Base-by-base conservation (phyloP, 108 stramenopile species). In the Heterococcus sp. region DNA sequence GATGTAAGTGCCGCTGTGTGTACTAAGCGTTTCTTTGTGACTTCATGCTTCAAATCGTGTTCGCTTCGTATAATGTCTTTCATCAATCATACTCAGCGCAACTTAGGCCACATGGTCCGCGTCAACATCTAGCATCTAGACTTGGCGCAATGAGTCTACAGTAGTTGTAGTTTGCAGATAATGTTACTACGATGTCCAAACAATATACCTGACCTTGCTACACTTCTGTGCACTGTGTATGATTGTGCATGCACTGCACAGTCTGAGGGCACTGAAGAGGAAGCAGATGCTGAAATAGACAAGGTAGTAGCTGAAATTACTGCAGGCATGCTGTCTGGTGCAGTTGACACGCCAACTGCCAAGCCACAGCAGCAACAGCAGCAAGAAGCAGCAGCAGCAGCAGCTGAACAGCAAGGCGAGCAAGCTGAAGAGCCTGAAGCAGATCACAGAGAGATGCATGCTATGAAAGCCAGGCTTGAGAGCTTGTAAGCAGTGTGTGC, bases 251-350 rank as follows among this genome's bases (percentile, higher is more conserved):
- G 29, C 2, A 30, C 58, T 26, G 70, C 28, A 3, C 70, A 83
- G 70, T 83, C 82, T 0, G 86, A 84, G 40, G 37, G 83, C 32
- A 64, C 82, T 11, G 84, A 85, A 14, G 76, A 40, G 35, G 67
- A 87, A 0, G 76, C 69, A 1, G 74, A 84, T 66, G 8, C n/a
- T 26, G 82, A 78, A 32, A 86, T 86, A 2, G 77, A 84, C 84
- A 75, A 84, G 67, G 86, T 88, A 0, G 37, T 88, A 30, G 71
- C 73, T 3, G 87, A 88, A 73, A 76, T 88, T 8, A 84, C 87
- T 11, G 66, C 70, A 26, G 86, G 86, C 3, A 4, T 84, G 37
- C 78, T 88, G 38, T 76, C 84, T 5, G 79, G 72, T 33, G 72
- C 72, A 2, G 73, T n/a, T 1, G 82, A 68, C 26, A 82, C 82